Evolutionary conservation across 768 basidiomycete genomes (phyloP).

Genomic region (Podaxis rugospora): DNA sequence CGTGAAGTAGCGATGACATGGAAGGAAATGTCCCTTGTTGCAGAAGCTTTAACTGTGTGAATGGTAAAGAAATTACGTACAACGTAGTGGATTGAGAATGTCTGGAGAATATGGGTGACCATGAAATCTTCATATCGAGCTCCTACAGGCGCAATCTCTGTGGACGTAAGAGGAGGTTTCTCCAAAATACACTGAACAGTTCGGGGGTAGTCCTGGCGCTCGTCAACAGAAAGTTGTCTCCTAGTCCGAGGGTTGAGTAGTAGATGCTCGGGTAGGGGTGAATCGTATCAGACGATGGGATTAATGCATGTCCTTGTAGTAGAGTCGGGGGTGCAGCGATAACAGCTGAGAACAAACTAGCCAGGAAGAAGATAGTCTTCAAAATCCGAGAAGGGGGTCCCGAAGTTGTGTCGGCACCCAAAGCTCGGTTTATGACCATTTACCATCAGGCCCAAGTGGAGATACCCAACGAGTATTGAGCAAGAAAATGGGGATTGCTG

Average conservation of each 20-base stretch:
- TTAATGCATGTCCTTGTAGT: background rate
- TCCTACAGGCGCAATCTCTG: conserved; percentile 13
- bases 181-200: conserved; percentile 19
- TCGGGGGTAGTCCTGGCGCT: conserved; percentile 13
- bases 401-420: too few relatives aligned
- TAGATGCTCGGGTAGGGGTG: background rate
- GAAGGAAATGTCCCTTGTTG: conserved; percentile 21
- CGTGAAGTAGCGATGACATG: conserved; percentile 22
- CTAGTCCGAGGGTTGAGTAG: background rate
- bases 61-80: conserved; percentile 10
- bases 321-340: background rate
- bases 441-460: background rate
- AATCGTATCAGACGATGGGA: background rate
- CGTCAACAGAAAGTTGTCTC: background rate
- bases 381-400: background rate
- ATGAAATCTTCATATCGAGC: conserved; percentile 24
- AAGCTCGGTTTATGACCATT: background rate
- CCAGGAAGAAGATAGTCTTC: background rate
- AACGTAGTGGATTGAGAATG: conserved; percentile 19
- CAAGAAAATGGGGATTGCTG: too few relatives aligned
- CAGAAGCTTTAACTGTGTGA: background rate
- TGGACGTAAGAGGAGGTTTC: conserved; percentile 17
- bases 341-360: background rate
- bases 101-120: conserved; percentile 21
- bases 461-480: background rate